These are phyloP conservation scores for Solanum dulcamara DNA, from an alignment of 257 asterid genomes.

Conservation along the genomic window DNA sequence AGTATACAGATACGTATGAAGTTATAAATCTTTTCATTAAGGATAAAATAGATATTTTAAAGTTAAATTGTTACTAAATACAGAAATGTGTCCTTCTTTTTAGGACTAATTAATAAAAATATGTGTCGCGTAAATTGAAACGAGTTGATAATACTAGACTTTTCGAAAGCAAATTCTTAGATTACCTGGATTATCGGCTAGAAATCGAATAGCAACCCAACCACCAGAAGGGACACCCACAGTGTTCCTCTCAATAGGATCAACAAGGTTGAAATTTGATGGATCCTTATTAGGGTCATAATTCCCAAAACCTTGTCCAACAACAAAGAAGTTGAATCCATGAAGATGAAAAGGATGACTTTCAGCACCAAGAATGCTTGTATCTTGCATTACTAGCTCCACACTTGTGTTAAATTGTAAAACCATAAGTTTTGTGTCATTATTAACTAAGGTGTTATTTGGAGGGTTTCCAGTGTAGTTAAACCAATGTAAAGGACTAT, in stretches of 20 bases:
- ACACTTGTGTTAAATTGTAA: constrained; percentile 1
- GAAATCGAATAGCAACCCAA: constrained; percentile 53
- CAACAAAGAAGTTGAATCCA: background rate
- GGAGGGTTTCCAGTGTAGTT: constrained; percentile 49
- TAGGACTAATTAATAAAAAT: background rate
- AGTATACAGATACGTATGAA: background rate
- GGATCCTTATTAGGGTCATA: background rate
- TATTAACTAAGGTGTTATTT: constrained; percentile 33
- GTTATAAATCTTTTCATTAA: background rate
- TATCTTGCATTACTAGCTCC: background rate
- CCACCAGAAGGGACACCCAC: constrained; percentile 56
- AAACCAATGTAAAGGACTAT: constrained; percentile 31
- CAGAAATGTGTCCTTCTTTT: background rate
- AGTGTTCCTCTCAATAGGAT: background rate
- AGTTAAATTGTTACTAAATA: background rate
- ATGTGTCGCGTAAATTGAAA: too few relatives aligned
- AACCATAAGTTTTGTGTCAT: constrained; percentile 36
- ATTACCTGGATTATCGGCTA: constrained; percentile 59
- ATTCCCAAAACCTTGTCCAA: background rate
- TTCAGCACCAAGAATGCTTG: background rate
- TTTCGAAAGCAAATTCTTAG: background rate
- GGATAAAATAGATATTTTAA: too few relatives aligned
- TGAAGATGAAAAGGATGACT: background rate
- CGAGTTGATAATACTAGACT: background rate
- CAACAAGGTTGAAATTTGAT: background rate